These are phyloP conservation scores for Elymus sibiricus DNA, from an alignment of 176 grass and related monocot genomes.

Conservation along the genomic window DNA sequence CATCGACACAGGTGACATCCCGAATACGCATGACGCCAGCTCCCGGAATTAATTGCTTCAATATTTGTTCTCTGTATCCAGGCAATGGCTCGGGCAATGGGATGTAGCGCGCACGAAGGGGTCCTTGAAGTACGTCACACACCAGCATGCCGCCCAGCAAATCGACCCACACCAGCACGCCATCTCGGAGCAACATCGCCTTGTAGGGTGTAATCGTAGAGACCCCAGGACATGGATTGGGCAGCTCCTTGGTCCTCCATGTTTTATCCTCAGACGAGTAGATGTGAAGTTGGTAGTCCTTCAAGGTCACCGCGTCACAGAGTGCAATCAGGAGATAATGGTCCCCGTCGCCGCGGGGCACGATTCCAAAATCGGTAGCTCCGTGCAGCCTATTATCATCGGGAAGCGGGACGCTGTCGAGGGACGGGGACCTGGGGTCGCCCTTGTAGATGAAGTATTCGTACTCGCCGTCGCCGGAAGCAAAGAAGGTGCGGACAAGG, in stretches of 20 bases:
- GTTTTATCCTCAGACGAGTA: not conserved
- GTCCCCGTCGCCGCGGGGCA: not conserved
- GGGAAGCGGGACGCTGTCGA: not conserved
- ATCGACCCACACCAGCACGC: conserved; percentile 4
- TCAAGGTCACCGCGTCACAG: not conserved
- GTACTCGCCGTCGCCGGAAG: not conserved
- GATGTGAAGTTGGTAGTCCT: not conserved
- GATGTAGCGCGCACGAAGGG: not conserved
- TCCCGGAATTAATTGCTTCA: not conserved
- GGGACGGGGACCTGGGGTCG: not conserved
- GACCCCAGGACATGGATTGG: not conserved
- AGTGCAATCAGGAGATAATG: not conserved
- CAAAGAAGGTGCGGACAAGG: not conserved
- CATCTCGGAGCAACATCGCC: not conserved
- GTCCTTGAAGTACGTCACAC: not conserved
- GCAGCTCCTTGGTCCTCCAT: not conserved
- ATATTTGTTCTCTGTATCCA: not conserved
- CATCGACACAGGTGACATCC: not conserved
- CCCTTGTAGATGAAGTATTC: not conserved
- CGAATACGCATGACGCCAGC: not conserved
- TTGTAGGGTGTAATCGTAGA: not conserved
- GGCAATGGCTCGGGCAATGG: conserved; percentile 2
- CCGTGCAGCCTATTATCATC: not conserved
- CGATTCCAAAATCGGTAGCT: not conserved
- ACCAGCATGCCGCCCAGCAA: not conserved